Base-by-base conservation (phyloP, 75 land plant species). In the Isoetes taiwanensis region DNA sequence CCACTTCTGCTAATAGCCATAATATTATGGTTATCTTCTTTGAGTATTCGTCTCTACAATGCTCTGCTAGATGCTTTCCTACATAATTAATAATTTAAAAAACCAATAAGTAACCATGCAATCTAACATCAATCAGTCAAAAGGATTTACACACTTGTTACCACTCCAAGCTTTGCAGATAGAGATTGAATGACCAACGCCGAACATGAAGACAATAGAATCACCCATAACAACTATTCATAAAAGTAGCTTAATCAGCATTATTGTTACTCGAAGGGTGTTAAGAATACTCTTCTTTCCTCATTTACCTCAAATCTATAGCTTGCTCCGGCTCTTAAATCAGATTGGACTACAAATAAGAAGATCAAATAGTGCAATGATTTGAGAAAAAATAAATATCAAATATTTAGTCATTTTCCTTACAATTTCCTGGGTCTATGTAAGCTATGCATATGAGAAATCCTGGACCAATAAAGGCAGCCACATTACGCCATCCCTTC, bases 401-500 rank as follows among this genome's bases (percentile, higher is more conserved):
- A n/a, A 5, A 52, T 2, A 31, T 5, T 38, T 27, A 2, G 20
- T 2, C 9, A 40, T 24, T 11, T 32, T 10, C 20, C 80, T 73
- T 77, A 90, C 97, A 84, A 42, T 91, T 91, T 34, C 94, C 97
- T 32, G 97, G 97, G 75, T 91, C 97, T 48, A 91, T 81, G 67
- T 91, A 91, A 11, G 97, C 97, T 34, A 87, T 84, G 14, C 91
- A 76, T 21, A 91, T 80, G n/a, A 91, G 81, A 71, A 91, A 91
- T 34, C 97, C 97, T 14, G 95, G 96, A 29, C 97, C 97, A 43
- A 81, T 35, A 48, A 85, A 84, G 0, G 97, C 72, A 54, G 84
- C 71, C 1, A 84, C 63, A 63, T 84, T 91, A 54, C 76, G 79
- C 80, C 82, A 80, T 41, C 83, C 80, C 60, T 37, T 70, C 31